Evolutionary conservation across 805 yeast species (phyloP).

Genomic region (Schwanniomyces pseudopolymorphus): DNA sequence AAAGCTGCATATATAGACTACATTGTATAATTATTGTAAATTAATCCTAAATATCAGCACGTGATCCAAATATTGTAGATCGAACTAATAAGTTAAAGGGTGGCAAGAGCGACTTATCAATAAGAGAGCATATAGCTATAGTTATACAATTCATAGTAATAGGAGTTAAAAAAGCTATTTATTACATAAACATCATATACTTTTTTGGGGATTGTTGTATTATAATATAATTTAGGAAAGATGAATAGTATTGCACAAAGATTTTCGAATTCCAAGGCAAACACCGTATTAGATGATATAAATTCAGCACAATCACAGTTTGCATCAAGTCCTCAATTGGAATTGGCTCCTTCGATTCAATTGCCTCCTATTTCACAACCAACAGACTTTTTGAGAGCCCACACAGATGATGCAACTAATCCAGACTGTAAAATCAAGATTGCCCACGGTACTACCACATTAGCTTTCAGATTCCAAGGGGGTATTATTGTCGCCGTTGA

Average conservation of each 20-base stretch:
- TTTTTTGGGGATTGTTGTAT: neutral
- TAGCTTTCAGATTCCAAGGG: conserved; percentile 93
- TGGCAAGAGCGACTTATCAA: neutral
- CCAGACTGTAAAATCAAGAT: conserved; percentile 94
- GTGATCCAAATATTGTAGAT: neutral
- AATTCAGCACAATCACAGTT: conserved; percentile 21
- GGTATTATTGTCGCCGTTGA: conserved; percentile 97
- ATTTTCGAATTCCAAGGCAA: conserved; percentile 31
- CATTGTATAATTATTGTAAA: conserved; percentile 2
- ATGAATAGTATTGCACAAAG: conserved; percentile 43
- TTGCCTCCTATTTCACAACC: conserved; percentile 88
- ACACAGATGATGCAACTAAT: conserved; percentile 90
- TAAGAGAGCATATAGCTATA: neutral
- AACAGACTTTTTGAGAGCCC: conserved; percentile 92
- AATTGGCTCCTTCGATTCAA: conserved; percentile 60
- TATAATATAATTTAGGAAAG: neutral
- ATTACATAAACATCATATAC: neutral
- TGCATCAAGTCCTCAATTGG: conserved; percentile 21
- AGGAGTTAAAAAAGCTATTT: neutral
- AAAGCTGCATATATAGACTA: neutral
- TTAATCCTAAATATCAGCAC: neutral
- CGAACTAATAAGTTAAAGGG: neutral
- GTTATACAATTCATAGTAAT: neutral
- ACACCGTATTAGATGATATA: conserved; percentile 26
- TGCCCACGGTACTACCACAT: conserved; percentile 98